A percentile compares a stretch with the other conserved stretches of the same genome.
Conservation (phyloP, 441 rosid genomes). For the Pelargonium cotyledonis region DNA sequence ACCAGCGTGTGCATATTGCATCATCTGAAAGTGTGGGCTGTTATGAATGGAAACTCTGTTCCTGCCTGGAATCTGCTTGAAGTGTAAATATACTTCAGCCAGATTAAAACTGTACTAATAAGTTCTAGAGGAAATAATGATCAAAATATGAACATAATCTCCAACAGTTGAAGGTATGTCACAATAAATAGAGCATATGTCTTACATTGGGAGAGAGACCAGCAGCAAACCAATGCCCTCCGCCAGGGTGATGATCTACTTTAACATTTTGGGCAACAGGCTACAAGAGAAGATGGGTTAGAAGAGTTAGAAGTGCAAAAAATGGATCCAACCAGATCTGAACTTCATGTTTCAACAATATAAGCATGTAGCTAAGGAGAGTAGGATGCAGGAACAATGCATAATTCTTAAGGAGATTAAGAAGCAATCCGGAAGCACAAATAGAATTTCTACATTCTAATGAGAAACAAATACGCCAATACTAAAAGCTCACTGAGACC, state of each 20-base stretch:
- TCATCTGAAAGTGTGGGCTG: conserved; percentile 75
- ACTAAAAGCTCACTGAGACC: neutral
- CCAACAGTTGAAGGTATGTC: conserved; percentile 14
- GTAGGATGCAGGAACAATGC: conserved; percentile 5
- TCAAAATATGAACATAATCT: conserved; percentile 14
- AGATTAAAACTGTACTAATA: conserved; percentile 5
- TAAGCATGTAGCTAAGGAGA: neutral
- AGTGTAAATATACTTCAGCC: conserved; percentile 18
- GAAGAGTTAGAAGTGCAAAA: neutral
- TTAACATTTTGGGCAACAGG: conserved; percentile 72
- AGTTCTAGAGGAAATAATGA: conserved; percentile 8
- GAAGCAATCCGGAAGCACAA: conserved; percentile 2
- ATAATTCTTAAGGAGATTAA: neutral
- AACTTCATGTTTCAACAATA: neutral
- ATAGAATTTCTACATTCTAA: neutral
- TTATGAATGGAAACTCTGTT: conserved; percentile 57
- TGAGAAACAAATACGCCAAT: neutral
- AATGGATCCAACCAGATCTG: neutral
- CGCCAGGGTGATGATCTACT: conserved; percentile 98
- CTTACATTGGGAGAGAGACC: conserved; percentile 99
- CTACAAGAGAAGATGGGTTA: conserved; percentile 25
- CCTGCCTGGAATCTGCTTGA: conserved; percentile 67
- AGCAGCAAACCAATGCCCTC: conserved; percentile 99
- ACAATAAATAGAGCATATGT: conserved; percentile 18
- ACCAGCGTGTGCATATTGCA: conserved; percentile 67